Evolutionary conservation across 179 eudicot genomes (phyloP), one percentile per base, ranked within the genome.

Genomic region (Patellifolia procumbens): DNA sequence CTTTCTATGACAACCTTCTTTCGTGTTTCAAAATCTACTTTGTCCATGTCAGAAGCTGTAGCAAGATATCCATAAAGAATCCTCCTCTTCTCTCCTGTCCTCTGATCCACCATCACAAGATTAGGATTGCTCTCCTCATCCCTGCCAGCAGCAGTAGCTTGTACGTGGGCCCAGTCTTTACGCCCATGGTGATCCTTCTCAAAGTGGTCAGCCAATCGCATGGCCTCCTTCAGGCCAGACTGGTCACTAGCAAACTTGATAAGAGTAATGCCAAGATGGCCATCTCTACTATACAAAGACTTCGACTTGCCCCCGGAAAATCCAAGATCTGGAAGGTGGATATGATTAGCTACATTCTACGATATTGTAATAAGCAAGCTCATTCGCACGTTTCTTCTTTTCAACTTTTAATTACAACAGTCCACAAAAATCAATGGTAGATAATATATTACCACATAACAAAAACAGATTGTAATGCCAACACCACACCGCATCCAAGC

Each of bases 151-250:
- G 76, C 68, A 19, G 67, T 73, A 68, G 94, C 76, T 77, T 89
- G 91, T 43, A 93, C 78, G 4, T 62, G 91, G 73, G 89, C 83
- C 99, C 99, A 93, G 29, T 78, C 86, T 75, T 72, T 88, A 59
- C 97, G 90, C 71, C 99, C 99, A 72, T 70, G 97, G 72, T 87
- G 88, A 62, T 91, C 89, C 78, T 83, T 89, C 86, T 88, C 93
- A 71, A 95, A 89, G 70, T 85, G 83, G 8, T 90, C 92, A 20
- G 90, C 81, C 66, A 95, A 77, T 78, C 89, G 87, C 85, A 88
- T 70, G 49, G 97, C 99, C 79, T 91, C 94, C 82, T 83, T 89
- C 69, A 94, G 77, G 35, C 97, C 98, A 9, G 89, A 79, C 63
- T 83, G 87, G 68, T 95, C 97, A 69, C 86, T 82, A 17, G 87